Evolutionary conservation across 768 basidiomycete species (phyloP).

Genomic region (Suillus sp.): DNA sequence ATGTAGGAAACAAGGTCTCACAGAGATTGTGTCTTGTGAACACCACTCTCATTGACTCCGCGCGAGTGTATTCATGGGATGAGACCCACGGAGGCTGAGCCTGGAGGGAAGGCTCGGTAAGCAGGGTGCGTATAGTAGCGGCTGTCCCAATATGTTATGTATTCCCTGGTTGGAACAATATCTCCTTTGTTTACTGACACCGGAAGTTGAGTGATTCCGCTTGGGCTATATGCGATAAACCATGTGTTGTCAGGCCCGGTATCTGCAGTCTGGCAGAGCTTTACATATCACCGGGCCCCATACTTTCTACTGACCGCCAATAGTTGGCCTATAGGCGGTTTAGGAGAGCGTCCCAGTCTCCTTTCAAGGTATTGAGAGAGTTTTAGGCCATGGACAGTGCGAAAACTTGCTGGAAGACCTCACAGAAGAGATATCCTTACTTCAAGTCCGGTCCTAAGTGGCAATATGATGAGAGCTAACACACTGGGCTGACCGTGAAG

Average conservation of each 20-base stretch:
- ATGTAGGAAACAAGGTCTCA: conserved; percentile 15
- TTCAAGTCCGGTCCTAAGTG: background rate
- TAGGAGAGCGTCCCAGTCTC: conserved; percentile 3
- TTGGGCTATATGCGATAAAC: conserved; percentile 20
- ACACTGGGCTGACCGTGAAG: background rate
- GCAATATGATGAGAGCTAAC: background rate
- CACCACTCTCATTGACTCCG: conserved; percentile 4
- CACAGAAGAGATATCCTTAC: background rate
- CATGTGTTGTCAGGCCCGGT: conserved; percentile 21
- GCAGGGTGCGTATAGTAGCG: conserved; percentile 1
- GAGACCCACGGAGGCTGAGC: background rate
- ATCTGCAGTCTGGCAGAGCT: background rate
- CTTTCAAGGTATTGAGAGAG: conserved; percentile 6
- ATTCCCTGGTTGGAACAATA: background rate
- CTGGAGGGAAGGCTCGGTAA: conserved; percentile 7
- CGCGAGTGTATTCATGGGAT: conserved; percentile 12
- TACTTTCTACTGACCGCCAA: conserved; percentile 11
- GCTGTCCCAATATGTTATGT: conserved; percentile 13
- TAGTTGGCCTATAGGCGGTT: background rate
- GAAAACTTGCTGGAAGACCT: conserved; percentile 22
- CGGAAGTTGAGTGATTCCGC: conserved; percentile 5
- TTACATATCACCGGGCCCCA: conserved; percentile 24
- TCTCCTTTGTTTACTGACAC: background rate
- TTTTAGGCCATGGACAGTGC: conserved; percentile 15
- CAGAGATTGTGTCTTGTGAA: conserved; percentile 19